phyloP scores from a whole-genome alignment of 1,284 basidiomycete species.

The Schizopora paradoxa region DNA sequence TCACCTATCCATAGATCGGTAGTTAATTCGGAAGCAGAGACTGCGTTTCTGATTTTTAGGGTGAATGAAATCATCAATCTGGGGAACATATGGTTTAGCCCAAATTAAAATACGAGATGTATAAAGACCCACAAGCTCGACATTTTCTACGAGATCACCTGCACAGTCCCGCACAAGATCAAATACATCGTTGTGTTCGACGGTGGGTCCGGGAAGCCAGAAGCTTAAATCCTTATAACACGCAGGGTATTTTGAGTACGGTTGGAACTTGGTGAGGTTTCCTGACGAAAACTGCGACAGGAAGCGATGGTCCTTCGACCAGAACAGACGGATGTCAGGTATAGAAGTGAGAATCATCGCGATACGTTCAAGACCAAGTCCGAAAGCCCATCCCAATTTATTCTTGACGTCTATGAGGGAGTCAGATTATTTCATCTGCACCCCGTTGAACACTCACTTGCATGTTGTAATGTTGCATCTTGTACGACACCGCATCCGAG shows the following conservation, averaged over 20 bases:
- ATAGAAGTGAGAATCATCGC: slow-evolving; percentile 98
- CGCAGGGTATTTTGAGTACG: slow-evolving; percentile 87
- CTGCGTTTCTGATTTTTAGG: slow-evolving; percentile 82
- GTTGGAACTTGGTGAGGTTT: slow-evolving; percentile 75
- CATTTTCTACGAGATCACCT: slow-evolving; percentile 89
- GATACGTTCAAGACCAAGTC: slow-evolving; percentile 94
- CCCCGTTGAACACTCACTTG: slow-evolving; percentile 53
- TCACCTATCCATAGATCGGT: slow-evolving; percentile 94
- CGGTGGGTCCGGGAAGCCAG: slow-evolving; percentile 61
- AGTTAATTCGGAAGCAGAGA: slow-evolving; percentile 89
- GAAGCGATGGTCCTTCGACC: slow-evolving; percentile 90
- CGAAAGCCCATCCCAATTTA: slow-evolving; percentile 97
- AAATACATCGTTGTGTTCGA: slow-evolving; percentile 90
- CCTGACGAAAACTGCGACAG: slow-evolving; percentile 77
- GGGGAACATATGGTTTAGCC: slow-evolving; percentile 16
- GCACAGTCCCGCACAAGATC: slow-evolving; percentile 91
- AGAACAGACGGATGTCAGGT: slow-evolving; percentile 99
- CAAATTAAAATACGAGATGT: not conserved
- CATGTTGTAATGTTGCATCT: slow-evolving; percentile 82
- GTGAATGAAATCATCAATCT: slow-evolving; percentile 93
- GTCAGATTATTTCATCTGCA: no score
- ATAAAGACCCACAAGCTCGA: slow-evolving; percentile 60
- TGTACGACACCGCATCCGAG: slow-evolving; percentile 91
- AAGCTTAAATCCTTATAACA: slow-evolving; percentile 91
- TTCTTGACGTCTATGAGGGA: slow-evolving; percentile 56